Evolutionary conservation across 257 asterid genomes (phyloP), one percentile per base, ranked within the genome.

Genomic region (Gentiana dahurica): DNA sequence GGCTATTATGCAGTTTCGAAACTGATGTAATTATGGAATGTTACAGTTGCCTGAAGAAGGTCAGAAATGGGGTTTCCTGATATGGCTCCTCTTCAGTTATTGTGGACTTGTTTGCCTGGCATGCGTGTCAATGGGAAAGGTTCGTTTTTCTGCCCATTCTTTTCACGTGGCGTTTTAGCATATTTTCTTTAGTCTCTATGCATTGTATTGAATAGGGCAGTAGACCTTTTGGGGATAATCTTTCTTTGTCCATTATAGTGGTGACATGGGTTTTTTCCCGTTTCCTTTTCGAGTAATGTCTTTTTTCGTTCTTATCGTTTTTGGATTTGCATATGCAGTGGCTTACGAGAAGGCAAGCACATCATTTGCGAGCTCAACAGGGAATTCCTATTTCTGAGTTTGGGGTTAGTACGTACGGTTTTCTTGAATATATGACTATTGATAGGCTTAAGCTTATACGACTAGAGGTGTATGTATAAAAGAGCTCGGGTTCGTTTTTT

Each of bases 41-140:
- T 59, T 65, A 51, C 78, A 76, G 98, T 60, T 92, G 79, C 95
- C 95, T 3, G 84, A 88, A 81, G 95, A 91, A 54, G 98, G 97
- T 65, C 97, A 92, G 77, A 87, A 88, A 58, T 88, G 97, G 98
- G 98, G 97, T 55, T 92, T 88, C 73, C 95, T 85, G 50, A 92
- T 92, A 73, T 92, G 97, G 95, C 76, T 92, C 68, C 83, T 88
- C 56, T 88, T 92, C 78, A 88, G 98, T 81, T 92, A 83, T 74
- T 92, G 95, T 69, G 98, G 97, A 63, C 97, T 90, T 53, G 60
- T 77, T 49, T 87, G 95, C 75, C 74, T 87, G 48, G 94, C 87
- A 76, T 77, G 95, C 79, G 69, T 84, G 65, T 75, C 88, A 59
- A 43, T 74, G 60, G 95, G 91, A 76, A 90, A 86, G 97, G 97